Evolutionary conservation across 2,329 filamentous ascomycete species (phyloP), one percentile per base, ranked within the genome.

Genomic region (Onygena corvina): DNA sequence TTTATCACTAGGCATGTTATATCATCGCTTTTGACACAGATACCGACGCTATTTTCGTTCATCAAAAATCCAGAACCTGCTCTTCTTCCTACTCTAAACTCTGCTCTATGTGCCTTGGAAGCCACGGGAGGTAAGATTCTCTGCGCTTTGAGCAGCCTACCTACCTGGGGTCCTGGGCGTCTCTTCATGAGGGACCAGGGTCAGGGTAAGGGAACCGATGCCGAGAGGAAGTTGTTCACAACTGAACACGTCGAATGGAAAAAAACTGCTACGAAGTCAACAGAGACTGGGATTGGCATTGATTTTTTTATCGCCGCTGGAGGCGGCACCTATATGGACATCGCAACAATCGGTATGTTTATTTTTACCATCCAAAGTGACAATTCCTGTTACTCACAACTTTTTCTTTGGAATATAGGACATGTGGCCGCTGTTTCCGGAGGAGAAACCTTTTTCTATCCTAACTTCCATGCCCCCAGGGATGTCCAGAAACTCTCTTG

Each of bases 221-320:
- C 83, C 2, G 90, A 95, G 64, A 93, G 87, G 72, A 93, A 93
- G 64, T 75, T 98, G 0, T 85, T 94, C 57, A 84, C 81, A 47
- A 94, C 90, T 0, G 92, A 98, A 59, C 85, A 96, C 61, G 81
- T 85, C 16, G 83, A 76, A 2, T 98, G 86, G 82, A 84, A 81
- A 64, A 94, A 94, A 65, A 73, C 83, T 6, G 86, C 88, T 0
- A 83, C 84, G 60, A 90, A 88, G 63, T 85, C 96, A 81, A 84
- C 90, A 0, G 82, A 89, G 49, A 76, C 80, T 27, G 92, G 92
- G 27, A 78, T 94, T 52, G 92, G 92, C 49, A 77, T 86, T 9
- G 92, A 98, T 65, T 92, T 96, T 71, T 98, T 98, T 72, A 74
- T 98, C 58, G 89, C 88, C 18, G 83, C 92, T 8, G 87, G 92